Evolutionary conservation across 768 basidiomycete genomes (phyloP).

Genomic region (Obba rivulosa): DNA sequence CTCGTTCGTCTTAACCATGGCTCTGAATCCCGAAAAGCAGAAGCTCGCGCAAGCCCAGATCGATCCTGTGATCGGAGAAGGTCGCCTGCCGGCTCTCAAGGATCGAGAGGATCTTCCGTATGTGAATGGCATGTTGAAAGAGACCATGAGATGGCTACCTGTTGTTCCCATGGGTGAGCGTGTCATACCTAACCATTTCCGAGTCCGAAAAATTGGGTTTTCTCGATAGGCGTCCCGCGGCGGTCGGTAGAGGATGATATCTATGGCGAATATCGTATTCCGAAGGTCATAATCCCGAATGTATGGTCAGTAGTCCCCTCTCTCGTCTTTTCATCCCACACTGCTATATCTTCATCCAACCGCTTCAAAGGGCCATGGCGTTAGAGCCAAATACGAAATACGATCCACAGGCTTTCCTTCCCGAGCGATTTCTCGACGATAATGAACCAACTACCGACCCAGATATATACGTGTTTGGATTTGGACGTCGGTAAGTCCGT

Average conservation of each 20-base stretch:
- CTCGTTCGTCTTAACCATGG: slow-evolving; percentile 29
- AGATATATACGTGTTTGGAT: slow-evolving; percentile 7
- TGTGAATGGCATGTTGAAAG: slow-evolving; percentile 16
- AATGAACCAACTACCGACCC: slow-evolving; percentile 2
- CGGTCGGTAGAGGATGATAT: slow-evolving; percentile 14
- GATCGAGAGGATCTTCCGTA: slow-evolving; percentile 19
- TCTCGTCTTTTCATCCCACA: too few relatives aligned
- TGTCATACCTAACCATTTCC: not conserved
- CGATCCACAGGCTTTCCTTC: slow-evolving; percentile 11
- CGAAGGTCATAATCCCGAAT: slow-evolving; percentile 19
- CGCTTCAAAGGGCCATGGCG: slow-evolving; percentile 4
- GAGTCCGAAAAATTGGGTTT: slow-evolving; percentile 6
- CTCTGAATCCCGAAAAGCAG: slow-evolving; percentile 26
- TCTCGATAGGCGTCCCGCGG: slow-evolving; percentile 15
- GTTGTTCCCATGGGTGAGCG: slow-evolving; percentile 25
- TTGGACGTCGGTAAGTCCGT: slow-evolving; percentile 7
- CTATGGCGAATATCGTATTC: slow-evolving; percentile 19
- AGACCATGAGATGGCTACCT: slow-evolving; percentile 29
- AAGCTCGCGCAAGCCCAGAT: slow-evolving; percentile 22
- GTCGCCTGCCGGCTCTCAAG: slow-evolving; percentile 14
- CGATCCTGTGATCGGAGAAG: slow-evolving; percentile 19
- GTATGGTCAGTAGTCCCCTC: slow-evolving; percentile 13
- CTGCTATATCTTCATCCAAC: too few relatives aligned
- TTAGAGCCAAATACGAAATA: slow-evolving; percentile 8
- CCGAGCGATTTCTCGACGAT: slow-evolving; percentile 15